Percentiles rank a stretch among this genome's conserved stretches.
Conservation (phyloP, 2,329 filamentous ascomycete genomes). For the Cercospora citrullina region DNA sequence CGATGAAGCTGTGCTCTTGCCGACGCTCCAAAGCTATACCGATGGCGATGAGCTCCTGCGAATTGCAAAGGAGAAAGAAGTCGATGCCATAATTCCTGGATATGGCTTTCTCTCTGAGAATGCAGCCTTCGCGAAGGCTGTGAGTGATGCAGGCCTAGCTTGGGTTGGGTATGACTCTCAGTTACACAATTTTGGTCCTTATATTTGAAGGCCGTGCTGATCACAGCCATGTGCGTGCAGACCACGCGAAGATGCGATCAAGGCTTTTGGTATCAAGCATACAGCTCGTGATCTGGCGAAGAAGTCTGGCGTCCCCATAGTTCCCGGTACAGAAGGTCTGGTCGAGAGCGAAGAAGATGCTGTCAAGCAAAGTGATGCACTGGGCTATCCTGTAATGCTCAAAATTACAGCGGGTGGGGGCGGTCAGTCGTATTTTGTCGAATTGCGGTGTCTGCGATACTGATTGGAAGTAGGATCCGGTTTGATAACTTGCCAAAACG, state of each 20-base stretch:
- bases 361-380: constrained; percentile 44
- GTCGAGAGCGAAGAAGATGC: constrained; percentile 52
- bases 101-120: constrained; percentile 69
- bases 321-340: constrained; percentile 55
- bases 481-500: constrained; percentile 70
- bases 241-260: constrained; percentile 24
- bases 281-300: constrained; percentile 56
- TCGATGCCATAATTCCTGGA: constrained; percentile 63
- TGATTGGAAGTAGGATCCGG: constrained; percentile 63
- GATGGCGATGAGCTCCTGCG: constrained; percentile 51
- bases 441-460: constrained; percentile 65
- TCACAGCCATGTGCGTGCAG: background rate
- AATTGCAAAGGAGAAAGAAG: constrained; percentile 52
- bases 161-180: constrained; percentile 62
- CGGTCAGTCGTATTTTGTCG: background rate
- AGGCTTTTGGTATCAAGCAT: constrained; percentile 60
- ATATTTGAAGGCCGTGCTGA: background rate
- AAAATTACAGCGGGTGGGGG: constrained; percentile 66
- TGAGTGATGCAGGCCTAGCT: constrained; percentile 55
- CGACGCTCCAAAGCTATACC: constrained; percentile 52
- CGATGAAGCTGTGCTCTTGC: constrained; percentile 54
- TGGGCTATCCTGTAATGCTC: constrained; percentile 55
- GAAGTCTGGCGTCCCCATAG: constrained; percentile 55
- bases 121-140: constrained; percentile 58
- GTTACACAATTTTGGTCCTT: background rate